These are phyloP conservation scores for Haberlea rhodopensis DNA, from an alignment of 257 asterid species.

Conservation along the genomic window DNA sequence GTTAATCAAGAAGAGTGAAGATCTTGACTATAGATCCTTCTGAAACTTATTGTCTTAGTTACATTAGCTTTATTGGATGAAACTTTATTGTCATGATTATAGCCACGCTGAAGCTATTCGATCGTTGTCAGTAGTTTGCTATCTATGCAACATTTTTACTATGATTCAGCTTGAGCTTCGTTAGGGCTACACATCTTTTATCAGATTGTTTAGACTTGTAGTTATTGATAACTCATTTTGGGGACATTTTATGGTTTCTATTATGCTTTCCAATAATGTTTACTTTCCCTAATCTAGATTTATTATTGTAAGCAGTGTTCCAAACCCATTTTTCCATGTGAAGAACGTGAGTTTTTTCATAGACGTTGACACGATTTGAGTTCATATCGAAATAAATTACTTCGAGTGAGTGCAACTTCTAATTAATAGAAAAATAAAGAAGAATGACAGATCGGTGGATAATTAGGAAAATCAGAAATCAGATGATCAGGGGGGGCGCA, in stretches of 20 bases:
- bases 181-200: constrained; percentile 31
- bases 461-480: no score
- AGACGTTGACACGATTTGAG: no score
- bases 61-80: constrained; percentile 21
- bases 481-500: no score
- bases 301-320: no score
- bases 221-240: constrained; percentile 30
- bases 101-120: constrained; percentile 22
- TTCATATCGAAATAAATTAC: no score
- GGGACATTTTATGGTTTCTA: constrained; percentile 28
- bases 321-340: no score
- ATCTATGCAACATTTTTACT: constrained; percentile 31
- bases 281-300: not conserved
- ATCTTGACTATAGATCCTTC: constrained; percentile 16
- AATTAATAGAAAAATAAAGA: no score
- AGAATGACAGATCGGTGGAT: no score
- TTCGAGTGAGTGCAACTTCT: no score
- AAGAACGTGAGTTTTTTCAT: no score
- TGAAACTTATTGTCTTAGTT: constrained; percentile 27
- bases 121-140: constrained; percentile 23
- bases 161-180: constrained; percentile 23
- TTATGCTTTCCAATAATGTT: constrained; percentile 11
- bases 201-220: constrained; percentile 20
- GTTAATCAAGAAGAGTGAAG: constrained; percentile 48
- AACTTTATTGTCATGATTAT: constrained; percentile 13